Conservation (phyloP, 169 alveolate species). For the Plasmodium chabaudi region DNA sequence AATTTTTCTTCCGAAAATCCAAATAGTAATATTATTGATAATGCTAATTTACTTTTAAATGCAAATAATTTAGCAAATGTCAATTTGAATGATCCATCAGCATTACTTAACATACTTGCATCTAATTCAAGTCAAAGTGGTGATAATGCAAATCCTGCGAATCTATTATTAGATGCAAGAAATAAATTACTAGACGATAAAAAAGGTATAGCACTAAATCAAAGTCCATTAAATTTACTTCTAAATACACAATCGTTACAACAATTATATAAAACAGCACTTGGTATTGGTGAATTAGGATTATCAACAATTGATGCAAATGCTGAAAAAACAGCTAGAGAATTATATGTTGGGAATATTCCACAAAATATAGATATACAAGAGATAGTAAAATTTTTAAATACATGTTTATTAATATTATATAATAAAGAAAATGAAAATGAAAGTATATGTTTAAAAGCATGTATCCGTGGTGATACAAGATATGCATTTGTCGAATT, state of each 20-base stretch:
- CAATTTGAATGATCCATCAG: too few species aligned
- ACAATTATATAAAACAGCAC: conserved; percentile 21
- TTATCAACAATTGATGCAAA: conserved; percentile 40
- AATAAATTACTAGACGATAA: neutral
- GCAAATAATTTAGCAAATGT: neutral
- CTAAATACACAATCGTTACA: conserved; percentile 42
- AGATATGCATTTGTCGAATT: conserved; percentile 96
- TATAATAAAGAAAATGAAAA: conserved; percentile 82
- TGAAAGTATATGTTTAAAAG: conserved; percentile 84
- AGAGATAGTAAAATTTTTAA: conserved; percentile 84
- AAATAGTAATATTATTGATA: neutral
- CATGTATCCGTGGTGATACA: conserved; percentile 95
- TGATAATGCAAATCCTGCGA: too few species aligned
- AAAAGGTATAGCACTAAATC: conserved; percentile 11
- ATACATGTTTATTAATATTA: conserved; percentile 80
- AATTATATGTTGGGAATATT: conserved; percentile 87
- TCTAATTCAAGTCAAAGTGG: too few species aligned
- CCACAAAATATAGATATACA: conserved; percentile 85
- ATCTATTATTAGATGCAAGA: neutral
- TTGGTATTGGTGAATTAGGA: conserved; percentile 17
- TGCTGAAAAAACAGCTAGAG: conserved; percentile 84
- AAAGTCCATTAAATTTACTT: conserved; percentile 22
- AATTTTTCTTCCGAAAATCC: neutral
- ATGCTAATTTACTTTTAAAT: neutral
- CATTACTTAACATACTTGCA: too few species aligned